A percentile compares a stretch with the other conserved stretches of the same genome.
phyloP scores from a whole-genome alignment of 768 basidiomycete species.

The Suillus paluster region DNA sequence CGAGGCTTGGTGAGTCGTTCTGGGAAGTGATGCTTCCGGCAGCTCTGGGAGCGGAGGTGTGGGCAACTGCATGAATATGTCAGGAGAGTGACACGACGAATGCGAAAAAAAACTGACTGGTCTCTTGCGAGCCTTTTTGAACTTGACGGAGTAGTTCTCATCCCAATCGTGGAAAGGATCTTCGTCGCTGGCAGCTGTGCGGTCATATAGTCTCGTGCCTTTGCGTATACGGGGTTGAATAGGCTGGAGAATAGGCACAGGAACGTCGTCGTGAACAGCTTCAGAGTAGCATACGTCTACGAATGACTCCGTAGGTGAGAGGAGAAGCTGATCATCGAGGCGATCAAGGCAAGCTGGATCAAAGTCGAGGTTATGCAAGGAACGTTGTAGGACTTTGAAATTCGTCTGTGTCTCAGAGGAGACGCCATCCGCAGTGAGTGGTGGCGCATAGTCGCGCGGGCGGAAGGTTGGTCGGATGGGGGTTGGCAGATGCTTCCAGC shows the following conservation, averaged over 20 bases:
- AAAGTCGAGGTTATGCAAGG: constrained; percentile 41
- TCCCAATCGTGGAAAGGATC: constrained; percentile 41
- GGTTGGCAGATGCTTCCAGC: constrained; percentile 36
- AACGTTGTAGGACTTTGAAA: constrained; percentile 38
- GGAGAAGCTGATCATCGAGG: constrained; percentile 47
- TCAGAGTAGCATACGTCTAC: constrained; percentile 47
- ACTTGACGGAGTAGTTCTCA: constrained; percentile 37
- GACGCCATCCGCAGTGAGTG: constrained; percentile 34
- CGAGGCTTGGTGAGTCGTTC: constrained; percentile 34
- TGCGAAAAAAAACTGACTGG: constrained; percentile 22
- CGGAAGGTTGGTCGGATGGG: constrained; percentile 39
- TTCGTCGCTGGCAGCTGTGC: constrained; percentile 39
- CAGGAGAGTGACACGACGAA: constrained; percentile 8
- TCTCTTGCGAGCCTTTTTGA: constrained; percentile 14
- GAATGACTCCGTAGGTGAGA: constrained; percentile 45
- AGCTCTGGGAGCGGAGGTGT: constrained; percentile 33
- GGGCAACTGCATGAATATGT: constrained; percentile 22
- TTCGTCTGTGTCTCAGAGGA: constrained; percentile 30
- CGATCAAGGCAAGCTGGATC: constrained; percentile 45
- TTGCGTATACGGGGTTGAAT: constrained; percentile 38
- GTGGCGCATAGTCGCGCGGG: constrained; percentile 37
- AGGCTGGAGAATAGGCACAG: constrained; percentile 35
- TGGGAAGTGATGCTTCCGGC: constrained; percentile 15
- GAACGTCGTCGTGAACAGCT: constrained; percentile 39
- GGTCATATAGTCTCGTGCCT: constrained; percentile 29